Base-by-base conservation (phyloP, 2,329 filamentous ascomycete species). In the Xylaria sp. region DNA sequence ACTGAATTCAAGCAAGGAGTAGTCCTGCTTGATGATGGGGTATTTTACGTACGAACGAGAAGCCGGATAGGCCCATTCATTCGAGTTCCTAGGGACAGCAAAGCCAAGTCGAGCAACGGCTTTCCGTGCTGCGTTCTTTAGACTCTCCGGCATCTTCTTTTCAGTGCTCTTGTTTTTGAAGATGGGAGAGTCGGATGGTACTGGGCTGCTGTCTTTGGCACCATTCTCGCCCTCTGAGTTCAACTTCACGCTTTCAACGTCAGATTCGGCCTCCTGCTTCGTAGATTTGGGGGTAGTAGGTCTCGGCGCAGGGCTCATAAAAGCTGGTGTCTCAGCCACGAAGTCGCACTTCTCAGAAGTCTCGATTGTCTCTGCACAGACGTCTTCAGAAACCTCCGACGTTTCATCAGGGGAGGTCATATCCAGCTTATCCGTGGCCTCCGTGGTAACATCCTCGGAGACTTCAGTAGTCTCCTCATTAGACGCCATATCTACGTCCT, bases 141-240 rank as follows among this genome's bases (percentile, higher is more conserved):
- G 68, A 55, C 66, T 70, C 5, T 66, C 66, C 13, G 67, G 66
- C 35, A 72, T 60, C 39, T 59, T 65, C 19, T 53, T 64, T 16
- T 64, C 61, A 9, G 63, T 60, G 2, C 66, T 66, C 47, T 65
- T 71, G 39, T 30, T 30, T 30, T 30, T 30, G 5, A 65, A 64
- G 35, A 64, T 42, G 5, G 37, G 52, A 23, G 67, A 66, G 2
- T 73, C 73, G 8, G 73, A 77, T 1, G 81, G 80, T 0, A 80
- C 82, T 1, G 75, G 67, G 23, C 23, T 30, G 23, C 23, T 68
- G 58, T 69, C 42, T 60, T 65, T 60, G 46, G 66, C 44, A 57
- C 66, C 54, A 62, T 67, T 63, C 62, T 86, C 82, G 54, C 84
- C 81, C 44, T 86, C 83, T 0, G 80, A 83, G 4, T 85, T 83